Evolutionary conservation across 441 rosid species (phyloP).

Genomic region (Pelargonium cotyledonis): DNA sequence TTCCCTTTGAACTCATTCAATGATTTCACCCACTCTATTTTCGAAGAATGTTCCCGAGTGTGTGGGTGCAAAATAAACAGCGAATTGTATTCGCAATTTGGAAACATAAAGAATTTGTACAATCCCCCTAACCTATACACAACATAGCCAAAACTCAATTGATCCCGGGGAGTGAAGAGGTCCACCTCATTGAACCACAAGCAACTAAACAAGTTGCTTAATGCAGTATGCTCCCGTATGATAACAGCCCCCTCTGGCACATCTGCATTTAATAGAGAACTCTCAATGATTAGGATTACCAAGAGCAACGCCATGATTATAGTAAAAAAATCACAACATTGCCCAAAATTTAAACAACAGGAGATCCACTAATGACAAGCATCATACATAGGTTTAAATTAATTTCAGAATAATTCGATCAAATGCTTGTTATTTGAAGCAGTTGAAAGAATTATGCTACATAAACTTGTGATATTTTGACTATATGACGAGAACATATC

Average conservation of each 20-base stretch:
- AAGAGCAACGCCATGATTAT: not conserved
- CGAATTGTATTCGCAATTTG: constrained; percentile 89
- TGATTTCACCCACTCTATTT: constrained; percentile 87
- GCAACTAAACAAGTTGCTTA: constrained; percentile 81
- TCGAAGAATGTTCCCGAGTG: constrained; percentile 90
- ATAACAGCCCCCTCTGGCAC: constrained; percentile 98
- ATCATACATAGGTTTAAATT: no score
- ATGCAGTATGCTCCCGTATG: constrained; percentile 69
- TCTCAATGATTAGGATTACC: not conserved
- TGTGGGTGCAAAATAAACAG: constrained; percentile 77
- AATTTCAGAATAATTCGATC: no score
- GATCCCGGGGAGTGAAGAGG: constrained; percentile 92
- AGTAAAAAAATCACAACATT: not conserved
- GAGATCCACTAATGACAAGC: no score
- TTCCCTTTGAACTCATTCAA: constrained; percentile 60
- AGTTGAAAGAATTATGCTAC: no score
- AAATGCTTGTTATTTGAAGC: no score
- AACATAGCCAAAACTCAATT: constrained; percentile 85
- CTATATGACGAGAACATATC: not conserved
- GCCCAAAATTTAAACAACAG: no score
- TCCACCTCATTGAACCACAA: constrained; percentile 96
- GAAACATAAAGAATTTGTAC: constrained; percentile 82
- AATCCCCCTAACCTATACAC: constrained; percentile 58
- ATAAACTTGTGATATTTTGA: no score
- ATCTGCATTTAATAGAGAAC: constrained; percentile 40